Conservation (phyloP, 2,329 filamentous ascomycete species). For the Aspergillus pseudoterreus region DNA sequence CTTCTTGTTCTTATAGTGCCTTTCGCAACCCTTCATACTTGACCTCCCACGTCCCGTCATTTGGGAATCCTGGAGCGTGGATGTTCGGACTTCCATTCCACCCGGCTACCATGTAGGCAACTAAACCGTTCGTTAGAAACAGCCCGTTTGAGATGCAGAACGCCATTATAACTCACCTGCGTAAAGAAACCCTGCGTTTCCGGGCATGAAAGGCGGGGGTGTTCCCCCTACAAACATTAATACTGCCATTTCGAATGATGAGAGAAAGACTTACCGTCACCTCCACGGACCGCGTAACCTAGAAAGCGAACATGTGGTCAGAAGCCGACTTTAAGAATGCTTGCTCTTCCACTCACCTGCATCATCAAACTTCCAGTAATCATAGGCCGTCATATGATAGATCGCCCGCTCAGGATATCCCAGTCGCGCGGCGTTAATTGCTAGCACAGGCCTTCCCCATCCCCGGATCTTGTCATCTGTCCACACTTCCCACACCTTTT, state of each 20-base stretch:
- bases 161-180: slow-evolving; percentile 4
- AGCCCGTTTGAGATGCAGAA: neutral
- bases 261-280: slow-evolving; percentile 3
- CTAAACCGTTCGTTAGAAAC: neutral
- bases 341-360: slow-evolving; percentile 5
- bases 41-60: slow-evolving; percentile 9
- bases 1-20: neutral
- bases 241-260: neutral
- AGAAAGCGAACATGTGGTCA: neutral
- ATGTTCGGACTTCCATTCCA: slow-evolving; percentile 10
- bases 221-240: slow-evolving; percentile 5
- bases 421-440: slow-evolving; percentile 12
- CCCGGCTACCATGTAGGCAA: slow-evolving; percentile 14
- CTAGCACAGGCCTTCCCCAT: slow-evolving; percentile 13
- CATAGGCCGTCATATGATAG: slow-evolving; percentile 11
- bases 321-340: neutral
- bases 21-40: slow-evolving; percentile 10
- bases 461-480: slow-evolving; percentile 12
- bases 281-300: slow-evolving; percentile 14
- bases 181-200: slow-evolving; percentile 12
- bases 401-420: slow-evolving; percentile 8
- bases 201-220: slow-evolving; percentile 14
- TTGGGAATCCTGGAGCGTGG: slow-evolving; percentile 10
- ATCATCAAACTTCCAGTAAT: slow-evolving; percentile 15
- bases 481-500: slow-evolving; percentile 12